Conservation (phyloP, 768 basidiomycete species). For the Russula ochroleuca region DNA sequence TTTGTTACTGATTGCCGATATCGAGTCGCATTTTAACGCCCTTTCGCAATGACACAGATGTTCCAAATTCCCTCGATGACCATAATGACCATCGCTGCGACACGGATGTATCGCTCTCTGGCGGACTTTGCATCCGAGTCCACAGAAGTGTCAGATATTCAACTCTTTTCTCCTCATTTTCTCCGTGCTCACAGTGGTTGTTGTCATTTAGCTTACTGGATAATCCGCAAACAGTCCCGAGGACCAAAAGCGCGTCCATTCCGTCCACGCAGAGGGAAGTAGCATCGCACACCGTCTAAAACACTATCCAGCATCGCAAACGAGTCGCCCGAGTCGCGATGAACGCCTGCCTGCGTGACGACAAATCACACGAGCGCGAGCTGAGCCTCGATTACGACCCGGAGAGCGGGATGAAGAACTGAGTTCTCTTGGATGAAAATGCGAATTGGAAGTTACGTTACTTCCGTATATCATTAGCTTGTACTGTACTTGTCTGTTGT, state of each 20-base stretch:
- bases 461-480: too few relatives aligned
- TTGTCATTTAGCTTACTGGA: neutral
- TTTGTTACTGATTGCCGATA: neutral
- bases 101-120: neutral
- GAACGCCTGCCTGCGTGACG: too few relatives aligned
- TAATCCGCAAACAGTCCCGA: neutral
- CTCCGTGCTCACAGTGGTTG: neutral
- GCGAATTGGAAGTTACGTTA: neutral
- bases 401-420: neutral
- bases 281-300: neutral
- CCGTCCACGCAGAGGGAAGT: neutral
- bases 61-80: neutral
- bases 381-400: neutral
- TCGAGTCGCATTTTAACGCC: neutral
- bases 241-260: neutral
- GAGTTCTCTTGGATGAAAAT: neutral
- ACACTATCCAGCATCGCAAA: neutral
- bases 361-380: neutral
- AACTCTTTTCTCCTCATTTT: neutral
- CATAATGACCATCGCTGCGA: neutral
- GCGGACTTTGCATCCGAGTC: neutral
- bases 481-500: too few relatives aligned
- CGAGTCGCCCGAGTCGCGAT: too few relatives aligned
- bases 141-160: neutral
- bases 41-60: neutral